Evolutionary conservation across 2,329 filamentous ascomycete species (phyloP).

Genomic region (Penicillium verrucosum): DNA sequence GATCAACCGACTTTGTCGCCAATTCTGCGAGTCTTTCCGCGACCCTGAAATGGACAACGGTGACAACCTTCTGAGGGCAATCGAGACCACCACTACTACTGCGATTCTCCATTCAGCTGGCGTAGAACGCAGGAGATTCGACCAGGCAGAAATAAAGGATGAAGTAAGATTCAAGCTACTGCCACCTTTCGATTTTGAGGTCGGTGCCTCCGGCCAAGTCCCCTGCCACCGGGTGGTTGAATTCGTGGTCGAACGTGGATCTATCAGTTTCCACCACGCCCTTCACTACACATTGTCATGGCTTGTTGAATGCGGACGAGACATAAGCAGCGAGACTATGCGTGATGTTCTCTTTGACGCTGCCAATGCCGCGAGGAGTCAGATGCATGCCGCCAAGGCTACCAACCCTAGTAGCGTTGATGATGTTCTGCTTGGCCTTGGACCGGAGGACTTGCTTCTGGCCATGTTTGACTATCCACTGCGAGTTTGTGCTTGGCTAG

Average conservation of each 20-base stretch:
- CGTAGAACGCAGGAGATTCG: conserved; percentile 80
- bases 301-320: conserved; percentile 85
- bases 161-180: conserved; percentile 78
- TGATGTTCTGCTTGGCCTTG: conserved; percentile 46
- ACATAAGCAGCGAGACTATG: conserved; percentile 66
- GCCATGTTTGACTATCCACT: conserved; percentile 90
- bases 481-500: conserved; percentile 90
- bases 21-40: conserved; percentile 83
- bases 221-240: conserved; percentile 69
- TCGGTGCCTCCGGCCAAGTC: conserved; percentile 40
- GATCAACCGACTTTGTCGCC: conserved; percentile 86
- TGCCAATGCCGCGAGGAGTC: conserved; percentile 46
- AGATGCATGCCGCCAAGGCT: conserved; percentile 62
- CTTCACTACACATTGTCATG: conserved; percentile 95
- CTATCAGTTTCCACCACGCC: conserved; percentile 96
- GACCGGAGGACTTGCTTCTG: conserved; percentile 75
- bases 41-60: conserved; percentile 64
- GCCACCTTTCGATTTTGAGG: conserved; percentile 75
- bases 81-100: conserved; percentile 66
- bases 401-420: conserved; percentile 54
- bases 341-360: conserved; percentile 69
- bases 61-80: conserved; percentile 66
- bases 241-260: conserved; percentile 82
- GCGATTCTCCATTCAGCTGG: conserved; percentile 89
- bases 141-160: conserved; percentile 81